phyloP scores from a whole-genome alignment of 2,329 filamentous ascomycete species.

The Xylaria sp. region DNA sequence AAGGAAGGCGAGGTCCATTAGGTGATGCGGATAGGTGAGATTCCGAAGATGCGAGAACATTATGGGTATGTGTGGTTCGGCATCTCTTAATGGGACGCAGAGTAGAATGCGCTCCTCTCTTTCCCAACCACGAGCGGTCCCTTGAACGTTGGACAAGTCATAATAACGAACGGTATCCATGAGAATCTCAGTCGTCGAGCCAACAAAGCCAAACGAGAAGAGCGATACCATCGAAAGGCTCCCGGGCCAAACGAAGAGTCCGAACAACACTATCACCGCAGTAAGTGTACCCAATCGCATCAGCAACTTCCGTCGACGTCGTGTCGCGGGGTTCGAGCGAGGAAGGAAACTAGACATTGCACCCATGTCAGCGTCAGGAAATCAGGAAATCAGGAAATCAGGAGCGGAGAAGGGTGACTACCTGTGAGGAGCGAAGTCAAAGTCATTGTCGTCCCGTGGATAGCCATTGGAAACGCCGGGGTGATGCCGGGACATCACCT shows the following conservation, averaged over 20 bases:
- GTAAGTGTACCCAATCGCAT: slow-evolving; percentile 71
- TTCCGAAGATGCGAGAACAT: slow-evolving; percentile 98
- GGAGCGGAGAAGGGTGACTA: slow-evolving; percentile 60
- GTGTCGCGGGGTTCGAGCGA: slow-evolving; percentile 75
- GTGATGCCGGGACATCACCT: slow-evolving; percentile 88
- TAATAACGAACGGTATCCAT: slow-evolving; percentile 98
- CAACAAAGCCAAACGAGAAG: slow-evolving; percentile 76
- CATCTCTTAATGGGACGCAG: slow-evolving; percentile 93
- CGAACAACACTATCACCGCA: slow-evolving; percentile 70
- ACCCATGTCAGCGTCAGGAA: slow-evolving; percentile 29
- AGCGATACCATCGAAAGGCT: slow-evolving; percentile 68
- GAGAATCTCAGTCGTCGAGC: slow-evolving; percentile 74
- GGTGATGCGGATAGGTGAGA: slow-evolving; percentile 94
- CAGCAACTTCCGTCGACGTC: slow-evolving; percentile 78
- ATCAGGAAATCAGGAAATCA: not conserved
- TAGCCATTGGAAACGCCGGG: slow-evolving; percentile 86
- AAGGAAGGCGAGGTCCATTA: slow-evolving; percentile 95
- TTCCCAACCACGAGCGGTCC: slow-evolving; percentile 93
- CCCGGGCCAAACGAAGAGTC: slow-evolving; percentile 79
- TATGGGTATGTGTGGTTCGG: slow-evolving; percentile 91
- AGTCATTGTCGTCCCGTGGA: slow-evolving; percentile 73
- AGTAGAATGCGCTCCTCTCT: slow-evolving; percentile 93
- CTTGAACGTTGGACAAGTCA: slow-evolving; percentile 90
- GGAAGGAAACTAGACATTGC: slow-evolving; percentile 79
- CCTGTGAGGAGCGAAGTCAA: slow-evolving; percentile 91